Conservation (phyloP, 2,329 filamentous ascomycete genomes). For the Fusarium sp. region DNA sequence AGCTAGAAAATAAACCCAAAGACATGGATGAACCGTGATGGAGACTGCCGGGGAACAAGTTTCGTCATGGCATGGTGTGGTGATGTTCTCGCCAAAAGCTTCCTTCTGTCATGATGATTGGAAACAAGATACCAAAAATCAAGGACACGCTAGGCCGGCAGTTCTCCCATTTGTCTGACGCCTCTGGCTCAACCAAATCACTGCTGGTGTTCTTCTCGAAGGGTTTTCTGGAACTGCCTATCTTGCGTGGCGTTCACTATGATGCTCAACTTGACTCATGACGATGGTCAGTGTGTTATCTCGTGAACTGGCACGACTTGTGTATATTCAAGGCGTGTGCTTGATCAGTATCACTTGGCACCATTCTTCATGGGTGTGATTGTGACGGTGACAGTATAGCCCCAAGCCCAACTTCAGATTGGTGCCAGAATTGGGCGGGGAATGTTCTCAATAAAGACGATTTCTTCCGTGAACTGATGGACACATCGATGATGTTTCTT, state of each 20-base stretch:
- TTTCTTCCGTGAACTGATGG: not conserved
- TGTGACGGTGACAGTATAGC: not conserved
- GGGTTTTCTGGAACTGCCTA: constrained; percentile 22
- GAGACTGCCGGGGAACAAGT: not conserved
- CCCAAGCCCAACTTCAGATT: not conserved
- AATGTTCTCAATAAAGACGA: not conserved
- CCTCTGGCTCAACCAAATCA: constrained; percentile 17
- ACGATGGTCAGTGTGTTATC: not conserved
- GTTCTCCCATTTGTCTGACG: not conserved
- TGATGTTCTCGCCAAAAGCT: not conserved
- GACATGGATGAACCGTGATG: not conserved
- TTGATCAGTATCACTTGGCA: constrained; percentile 3
- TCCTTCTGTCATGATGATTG: not conserved
- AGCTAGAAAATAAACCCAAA: constrained; percentile 27
- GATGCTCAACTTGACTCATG: constrained; percentile 19
- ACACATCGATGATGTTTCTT: not conserved
- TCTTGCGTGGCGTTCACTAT: constrained; percentile 18
- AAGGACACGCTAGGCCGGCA: not conserved
- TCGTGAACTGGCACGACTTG: constrained; percentile 13
- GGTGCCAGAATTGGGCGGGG: not conserved
- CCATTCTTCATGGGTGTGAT: not conserved
- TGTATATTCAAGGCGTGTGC: constrained; percentile 9
- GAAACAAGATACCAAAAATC: not conserved
- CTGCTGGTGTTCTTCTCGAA: constrained; percentile 31
- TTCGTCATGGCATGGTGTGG: not conserved